phyloP scores from a whole-genome alignment of 1,284 basidiomycete genomes.

The Malassezia brasiliensis region DNA sequence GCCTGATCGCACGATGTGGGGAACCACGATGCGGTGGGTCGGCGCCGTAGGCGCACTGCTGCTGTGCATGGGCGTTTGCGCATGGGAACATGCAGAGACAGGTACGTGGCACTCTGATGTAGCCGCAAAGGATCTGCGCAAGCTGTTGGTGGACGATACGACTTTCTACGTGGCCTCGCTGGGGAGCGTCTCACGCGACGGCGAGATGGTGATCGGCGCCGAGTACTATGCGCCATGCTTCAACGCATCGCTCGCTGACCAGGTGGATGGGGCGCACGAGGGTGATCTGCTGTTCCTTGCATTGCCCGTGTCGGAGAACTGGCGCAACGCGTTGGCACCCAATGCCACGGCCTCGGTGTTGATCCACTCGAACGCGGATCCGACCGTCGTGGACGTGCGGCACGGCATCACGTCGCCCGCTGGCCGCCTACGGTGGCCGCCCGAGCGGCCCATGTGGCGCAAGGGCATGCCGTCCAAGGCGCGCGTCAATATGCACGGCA shows the following conservation, averaged over 20 bases:
- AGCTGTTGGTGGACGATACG: slow-evolving; percentile 1
- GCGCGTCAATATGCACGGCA: slow-evolving; percentile 37
- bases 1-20: too few relatives aligned
- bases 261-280: neutral
- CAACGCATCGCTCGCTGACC: neutral
- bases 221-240: slow-evolving; percentile 45
- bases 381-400: slow-evolving; percentile 27
- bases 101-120: neutral
- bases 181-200: neutral
- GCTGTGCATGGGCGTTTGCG: neutral
- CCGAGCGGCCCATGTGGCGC: slow-evolving; percentile 34
- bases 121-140: neutral
- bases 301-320: slow-evolving; percentile 41
- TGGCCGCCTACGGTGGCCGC: slow-evolving; percentile 22
- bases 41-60: neutral
- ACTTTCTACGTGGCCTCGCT: slow-evolving; percentile 5
- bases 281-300: slow-evolving; percentile 43
- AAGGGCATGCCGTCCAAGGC: slow-evolving; percentile 42
- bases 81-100: neutral
- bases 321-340: slow-evolving; percentile 31
- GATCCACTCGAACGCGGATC: slow-evolving; percentile 30
- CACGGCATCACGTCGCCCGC: slow-evolving; percentile 14
- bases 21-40: neutral
- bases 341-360: slow-evolving; percentile 29
- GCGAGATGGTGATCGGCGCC: slow-evolving; percentile 18